Evolutionary conservation across 345 rosid species (phyloP), one percentile per base, ranked within the genome.

Genomic region (Capsella bursapastoris): DNA sequence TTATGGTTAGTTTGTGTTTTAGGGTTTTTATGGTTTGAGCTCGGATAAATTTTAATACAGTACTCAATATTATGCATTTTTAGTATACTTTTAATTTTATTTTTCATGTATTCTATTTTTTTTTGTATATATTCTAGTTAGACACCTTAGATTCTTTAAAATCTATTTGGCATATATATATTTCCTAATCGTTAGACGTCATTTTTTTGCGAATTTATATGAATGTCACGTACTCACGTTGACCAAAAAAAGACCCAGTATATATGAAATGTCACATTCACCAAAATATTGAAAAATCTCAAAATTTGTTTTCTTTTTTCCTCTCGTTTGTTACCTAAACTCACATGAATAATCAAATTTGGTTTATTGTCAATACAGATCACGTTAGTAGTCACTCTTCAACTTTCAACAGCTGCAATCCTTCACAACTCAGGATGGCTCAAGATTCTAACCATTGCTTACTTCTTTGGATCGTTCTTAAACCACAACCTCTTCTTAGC

Each of bases 401-500:
- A 89, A 83, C 88, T 89, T 5, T 79, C 79, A 71, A 84, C 97
- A 0, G 91, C 96, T 48, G 84, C 89, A 56, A 76, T 76, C 67
- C 90, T 93, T 35, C 72, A 51, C 29, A 43, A 85, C 77, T 84
- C 91, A 8, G 85, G 92, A 53, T 91, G 91, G 92, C 66, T 86
- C 76, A 90, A 87, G 83, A 86, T 91, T 40, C 76, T 91, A 51
- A 80, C 78, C 64, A 68, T 85, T 47, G 81, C 95, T 25, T 93
- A 88, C 79, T 91, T 86, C 82, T 91, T 91, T 71, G 94, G 97
- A 50, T 87, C 96, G 29, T 88, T 93, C 75, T 90, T 93, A 68
- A 91, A 88, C 74, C 98, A 91, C 81, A 93, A 93, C 67, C 94
- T 93, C 71, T 91, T 89, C 82, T 81, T 93, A 50, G 98, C 97